These are phyloP conservation scores for Russula sp. DNA, from an alignment of 768 basidiomycete genomes.

Conservation along the genomic window DNA sequence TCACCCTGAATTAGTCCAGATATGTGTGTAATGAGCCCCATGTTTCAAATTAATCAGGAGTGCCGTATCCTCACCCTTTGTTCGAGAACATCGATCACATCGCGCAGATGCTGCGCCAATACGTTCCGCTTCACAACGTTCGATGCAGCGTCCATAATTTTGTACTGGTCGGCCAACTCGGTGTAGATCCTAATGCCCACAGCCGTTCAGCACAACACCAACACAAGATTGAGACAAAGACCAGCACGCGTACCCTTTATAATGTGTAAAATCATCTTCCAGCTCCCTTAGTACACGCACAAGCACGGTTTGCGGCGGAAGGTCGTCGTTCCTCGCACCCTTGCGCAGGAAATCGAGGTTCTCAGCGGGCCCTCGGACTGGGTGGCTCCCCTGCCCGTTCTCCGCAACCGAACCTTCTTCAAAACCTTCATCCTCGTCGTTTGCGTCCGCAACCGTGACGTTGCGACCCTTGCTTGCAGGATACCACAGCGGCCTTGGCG, in stretches of 20 bases:
- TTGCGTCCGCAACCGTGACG: slow-evolving; percentile 11
- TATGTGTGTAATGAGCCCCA: slow-evolving; percentile 13
- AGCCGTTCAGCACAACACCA: slow-evolving; percentile 3
- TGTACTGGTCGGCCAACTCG: slow-evolving; percentile 91
- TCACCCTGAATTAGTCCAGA: slow-evolving; percentile 55
- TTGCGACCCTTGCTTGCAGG: slow-evolving; percentile 24
- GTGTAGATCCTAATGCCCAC: slow-evolving; percentile 64
- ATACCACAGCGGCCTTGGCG: slow-evolving; percentile 27
- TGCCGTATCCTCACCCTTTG: slow-evolving; percentile 56
- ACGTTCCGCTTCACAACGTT: slow-evolving; percentile 76
- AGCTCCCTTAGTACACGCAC: slow-evolving; percentile 78
- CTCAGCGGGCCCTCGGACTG: not conserved
- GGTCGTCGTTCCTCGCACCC: slow-evolving; percentile 27
- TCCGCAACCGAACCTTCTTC: slow-evolving; percentile 19
- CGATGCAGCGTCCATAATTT: slow-evolving; percentile 76
- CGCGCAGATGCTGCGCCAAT: slow-evolving; percentile 82
- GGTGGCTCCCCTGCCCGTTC: not conserved
- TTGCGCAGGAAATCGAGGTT: slow-evolving; percentile 18
- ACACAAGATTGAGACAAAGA: not conserved
- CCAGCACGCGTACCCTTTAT: slow-evolving; percentile 88
- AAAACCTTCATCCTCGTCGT: slow-evolving; percentile 24
- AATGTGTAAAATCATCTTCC: slow-evolving; percentile 93
- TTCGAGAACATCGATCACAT: slow-evolving; percentile 89
- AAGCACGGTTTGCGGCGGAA: slow-evolving; percentile 87
- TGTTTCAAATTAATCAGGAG: slow-evolving; percentile 3